Percentiles rank a stretch among this genome's conserved stretches.
Evolutionary conservation across 2,329 filamentous ascomycete species (phyloP).

Genomic region (Metarhizium robertsii): DNA sequence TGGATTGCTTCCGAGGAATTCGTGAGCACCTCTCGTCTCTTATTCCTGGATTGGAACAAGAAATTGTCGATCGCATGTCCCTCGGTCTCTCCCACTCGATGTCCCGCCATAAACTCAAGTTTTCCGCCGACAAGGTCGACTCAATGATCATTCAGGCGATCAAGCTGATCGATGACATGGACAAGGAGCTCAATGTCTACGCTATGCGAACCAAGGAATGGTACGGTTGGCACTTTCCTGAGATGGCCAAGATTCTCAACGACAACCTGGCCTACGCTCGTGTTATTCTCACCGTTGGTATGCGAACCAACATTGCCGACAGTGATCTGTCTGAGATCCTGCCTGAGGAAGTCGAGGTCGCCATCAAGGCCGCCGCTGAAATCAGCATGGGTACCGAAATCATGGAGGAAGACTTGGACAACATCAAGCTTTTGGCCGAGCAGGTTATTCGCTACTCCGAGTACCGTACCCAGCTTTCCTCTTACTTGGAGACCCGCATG

Average conservation of each 20-base stretch:
- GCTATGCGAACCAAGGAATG: slow-evolving; percentile 99
- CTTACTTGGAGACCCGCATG: slow-evolving; percentile 89
- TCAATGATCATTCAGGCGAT: slow-evolving; percentile 99
- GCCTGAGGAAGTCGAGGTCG: slow-evolving; percentile 86
- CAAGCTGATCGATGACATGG: slow-evolving; percentile 84
- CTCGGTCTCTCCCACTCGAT: slow-evolving; percentile 95
- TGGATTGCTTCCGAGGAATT: slow-evolving; percentile 90
- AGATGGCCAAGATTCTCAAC: slow-evolving; percentile 93
- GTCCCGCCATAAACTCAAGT: slow-evolving; percentile 96
- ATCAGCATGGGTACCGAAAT: slow-evolving; percentile 99
- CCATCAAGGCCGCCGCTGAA: slow-evolving; percentile 89
- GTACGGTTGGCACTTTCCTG: slow-evolving; percentile 99
- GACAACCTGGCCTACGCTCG: slow-evolving; percentile 93
- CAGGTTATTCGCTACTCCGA: slow-evolving; percentile 89
- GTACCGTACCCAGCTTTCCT: slow-evolving; percentile 78
- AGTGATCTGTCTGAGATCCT: slow-evolving; percentile 82
- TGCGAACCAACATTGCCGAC: slow-evolving; percentile 69
- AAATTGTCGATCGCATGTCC: slow-evolving; percentile 88
- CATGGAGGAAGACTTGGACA: slow-evolving; percentile 81
- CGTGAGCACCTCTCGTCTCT: slow-evolving; percentile 83
- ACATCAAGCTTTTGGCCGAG: slow-evolving; percentile 84
- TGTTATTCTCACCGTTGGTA: slow-evolving; percentile 81
- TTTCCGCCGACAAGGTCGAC: slow-evolving; percentile 96
- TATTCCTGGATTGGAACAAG: slow-evolving; percentile 76
- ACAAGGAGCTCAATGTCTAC: slow-evolving; percentile 98